These are phyloP conservation scores for Emmonsiellopsis sp. DNA, from an alignment of 2,329 filamentous ascomycete species.

Conservation along the genomic window DNA sequence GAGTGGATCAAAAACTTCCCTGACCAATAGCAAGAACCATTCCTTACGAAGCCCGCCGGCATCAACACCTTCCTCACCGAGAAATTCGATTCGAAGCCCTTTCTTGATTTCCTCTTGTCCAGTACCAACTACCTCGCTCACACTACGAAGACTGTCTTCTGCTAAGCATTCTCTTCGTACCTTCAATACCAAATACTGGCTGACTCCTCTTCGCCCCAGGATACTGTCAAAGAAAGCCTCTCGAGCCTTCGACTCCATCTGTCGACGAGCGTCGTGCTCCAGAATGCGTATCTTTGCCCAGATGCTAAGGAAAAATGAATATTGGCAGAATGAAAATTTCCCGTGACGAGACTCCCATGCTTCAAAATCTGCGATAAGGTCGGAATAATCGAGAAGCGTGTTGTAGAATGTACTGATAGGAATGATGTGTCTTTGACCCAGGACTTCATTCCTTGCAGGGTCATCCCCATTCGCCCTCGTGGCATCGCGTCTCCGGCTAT, in stretches of 20 bases:
- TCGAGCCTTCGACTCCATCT: slow-evolving; percentile 81
- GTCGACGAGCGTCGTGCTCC: slow-evolving; percentile 75
- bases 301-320: slow-evolving; percentile 84
- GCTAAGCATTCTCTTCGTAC: slow-evolving; percentile 78
- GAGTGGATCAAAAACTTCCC: slow-evolving; percentile 84
- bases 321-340: slow-evolving; percentile 84
- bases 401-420: slow-evolving; percentile 83
- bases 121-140: slow-evolving; percentile 75
- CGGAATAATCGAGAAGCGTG: slow-evolving; percentile 74
- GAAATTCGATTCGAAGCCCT: slow-evolving; percentile 73
- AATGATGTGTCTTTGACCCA: slow-evolving; percentile 56
- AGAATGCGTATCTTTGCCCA: slow-evolving; percentile 87
- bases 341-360: slow-evolving; percentile 68
- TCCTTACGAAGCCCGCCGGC: slow-evolving; percentile 84
- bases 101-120: slow-evolving; percentile 84
- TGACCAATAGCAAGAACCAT: slow-evolving; percentile 82
- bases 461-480: background rate
- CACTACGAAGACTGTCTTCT: slow-evolving; percentile 75
- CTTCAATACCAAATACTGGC: slow-evolving; percentile 67
- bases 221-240: slow-evolving; percentile 90
- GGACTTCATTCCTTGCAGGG: slow-evolving; percentile 27
- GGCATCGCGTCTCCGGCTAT: slow-evolving; percentile 19
- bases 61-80: slow-evolving; percentile 84
- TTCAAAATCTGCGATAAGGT: slow-evolving; percentile 78
- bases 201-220: slow-evolving; percentile 61